A percentile compares a stretch with the other conserved stretches of the same genome.
Conservation (phyloP, 2,329 filamentous ascomycete species). For the Bertia moriformis region DNA sequence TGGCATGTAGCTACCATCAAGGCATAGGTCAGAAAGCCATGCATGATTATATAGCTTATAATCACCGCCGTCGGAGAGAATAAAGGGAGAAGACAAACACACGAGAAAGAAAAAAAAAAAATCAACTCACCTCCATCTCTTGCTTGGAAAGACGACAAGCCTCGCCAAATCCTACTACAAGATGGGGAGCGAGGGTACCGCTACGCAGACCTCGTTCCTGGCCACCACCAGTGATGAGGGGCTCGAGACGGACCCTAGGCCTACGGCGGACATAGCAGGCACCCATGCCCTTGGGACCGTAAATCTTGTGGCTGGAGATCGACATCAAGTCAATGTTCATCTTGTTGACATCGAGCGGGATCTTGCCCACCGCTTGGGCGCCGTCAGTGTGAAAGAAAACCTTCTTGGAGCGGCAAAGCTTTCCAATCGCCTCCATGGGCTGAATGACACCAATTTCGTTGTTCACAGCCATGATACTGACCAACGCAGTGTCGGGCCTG, state of each 20-base stretch:
- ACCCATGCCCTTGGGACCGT: conserved; percentile 91
- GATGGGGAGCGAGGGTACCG: conserved; percentile 77
- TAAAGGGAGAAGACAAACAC: not conserved
- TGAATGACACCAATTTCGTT: conserved; percentile 99
- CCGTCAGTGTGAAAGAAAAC: conserved; percentile 96
- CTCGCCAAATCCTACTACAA: conserved; percentile 88
- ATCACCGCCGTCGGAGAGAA: not conserved
- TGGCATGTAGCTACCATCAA: not conserved
- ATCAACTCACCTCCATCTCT: conserved; percentile 68
- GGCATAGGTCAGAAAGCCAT: not conserved
- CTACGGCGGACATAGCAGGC: conserved; percentile 90
- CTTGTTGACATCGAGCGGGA: conserved; percentile 87
- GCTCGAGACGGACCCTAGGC: conserved; percentile 84
- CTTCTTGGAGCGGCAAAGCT: conserved; percentile 79
- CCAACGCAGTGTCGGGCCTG: conserved; percentile 74
- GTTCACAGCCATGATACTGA: conserved; percentile 98
- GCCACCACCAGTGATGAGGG: conserved; percentile 88
- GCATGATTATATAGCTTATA: not conserved
- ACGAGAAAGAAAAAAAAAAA: not conserved
- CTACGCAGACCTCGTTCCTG: conserved; percentile 91
- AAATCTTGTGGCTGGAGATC: conserved; percentile 96
- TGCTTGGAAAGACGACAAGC: conserved; percentile 82
- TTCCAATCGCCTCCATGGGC: conserved; percentile 83
- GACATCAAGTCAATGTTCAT: conserved; percentile 99
- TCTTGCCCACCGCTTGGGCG: conserved; percentile 97